phyloP scores from a whole-genome alignment of 1,284 basidiomycete genomes.

The Trametes versicolor region DNA sequence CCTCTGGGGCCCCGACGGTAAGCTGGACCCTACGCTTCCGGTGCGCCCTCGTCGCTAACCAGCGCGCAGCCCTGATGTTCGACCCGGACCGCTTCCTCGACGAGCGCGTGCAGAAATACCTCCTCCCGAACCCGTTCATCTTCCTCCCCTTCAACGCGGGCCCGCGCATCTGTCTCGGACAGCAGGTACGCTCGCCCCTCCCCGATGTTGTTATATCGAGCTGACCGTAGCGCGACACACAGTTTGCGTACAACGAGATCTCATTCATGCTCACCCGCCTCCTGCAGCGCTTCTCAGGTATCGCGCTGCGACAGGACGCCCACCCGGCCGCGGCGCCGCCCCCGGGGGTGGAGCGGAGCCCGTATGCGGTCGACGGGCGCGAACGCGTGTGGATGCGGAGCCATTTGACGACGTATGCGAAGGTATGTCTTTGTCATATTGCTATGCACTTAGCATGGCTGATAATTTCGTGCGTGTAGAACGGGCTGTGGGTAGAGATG shows the following conservation, averaged over 20 bases:
- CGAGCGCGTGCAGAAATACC: slow-evolving; percentile 47
- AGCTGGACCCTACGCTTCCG: slow-evolving; percentile 2
- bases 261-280: slow-evolving; percentile 73
- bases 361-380: slow-evolving; percentile 48
- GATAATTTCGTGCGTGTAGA: slow-evolving; percentile 16
- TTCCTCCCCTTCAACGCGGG: slow-evolving; percentile 61
- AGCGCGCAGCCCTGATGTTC: slow-evolving; percentile 42
- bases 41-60: neutral
- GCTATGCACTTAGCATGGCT: neutral
- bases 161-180: slow-evolving; percentile 58
- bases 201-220: neutral
- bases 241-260: slow-evolving; percentile 78
- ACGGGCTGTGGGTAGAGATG: slow-evolving; percentile 35
- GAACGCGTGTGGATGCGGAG: slow-evolving; percentile 63
- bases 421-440: slow-evolving; percentile 45
- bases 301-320: slow-evolving; percentile 53
- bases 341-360: slow-evolving; percentile 33
- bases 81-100: slow-evolving; percentile 58
- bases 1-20: slow-evolving; percentile 74
- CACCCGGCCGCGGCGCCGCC: slow-evolving; percentile 44
- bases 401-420: slow-evolving; percentile 64
- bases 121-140: slow-evolving; percentile 55
- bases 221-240: neutral
- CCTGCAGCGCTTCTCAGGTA: slow-evolving; percentile 63
- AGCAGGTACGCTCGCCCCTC: slow-evolving; percentile 45